Conservation (phyloP, 2,329 filamentous ascomycete genomes). For the Grosmannia penicillata region DNA sequence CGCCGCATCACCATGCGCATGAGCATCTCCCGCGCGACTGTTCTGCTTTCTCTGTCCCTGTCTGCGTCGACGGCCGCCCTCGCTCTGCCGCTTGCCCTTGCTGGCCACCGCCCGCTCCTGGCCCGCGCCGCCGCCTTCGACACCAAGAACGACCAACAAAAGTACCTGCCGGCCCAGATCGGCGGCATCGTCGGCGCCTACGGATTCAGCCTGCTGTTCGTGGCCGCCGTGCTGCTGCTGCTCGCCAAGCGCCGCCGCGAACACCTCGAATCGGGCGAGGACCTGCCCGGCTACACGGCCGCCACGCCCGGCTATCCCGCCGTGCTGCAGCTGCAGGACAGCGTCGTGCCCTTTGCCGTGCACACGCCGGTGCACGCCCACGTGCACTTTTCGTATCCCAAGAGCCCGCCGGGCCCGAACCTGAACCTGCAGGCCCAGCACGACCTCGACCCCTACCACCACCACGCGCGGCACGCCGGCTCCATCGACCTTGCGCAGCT, state of each 20-base stretch:
- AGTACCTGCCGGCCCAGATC: slow-evolving; percentile 65
- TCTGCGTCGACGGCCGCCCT: slow-evolving; percentile 16
- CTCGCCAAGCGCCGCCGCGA: slow-evolving; percentile 41
- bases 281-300: too few relatives aligned
- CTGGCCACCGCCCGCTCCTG: slow-evolving; percentile 45
- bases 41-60: slow-evolving; percentile 9
- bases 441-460: too few relatives aligned
- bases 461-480: too few relatives aligned
- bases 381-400: slow-evolving; percentile 40
- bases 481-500: too few relatives aligned
- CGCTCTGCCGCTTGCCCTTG: too few relatives aligned
- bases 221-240: slow-evolving; percentile 50
- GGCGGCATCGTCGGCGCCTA: slow-evolving; percentile 75
- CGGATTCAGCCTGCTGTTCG: slow-evolving; percentile 58
- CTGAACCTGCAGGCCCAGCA: neutral
- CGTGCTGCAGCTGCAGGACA: slow-evolving; percentile 13
- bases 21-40: slow-evolving; percentile 1
- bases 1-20: slow-evolving; percentile 25
- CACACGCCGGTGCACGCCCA: slow-evolving; percentile 20
- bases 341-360: slow-evolving; percentile 13
- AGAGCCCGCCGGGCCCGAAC: slow-evolving; percentile 13
- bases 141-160: slow-evolving; percentile 21
- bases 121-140: slow-evolving; percentile 35
- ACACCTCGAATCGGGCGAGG: slow-evolving; percentile 36
- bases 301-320: too few relatives aligned